These are phyloP conservation scores for Sporisorium sorghi DNA, from an alignment of 1,284 basidiomycete genomes.

Conservation along the genomic window DNA sequence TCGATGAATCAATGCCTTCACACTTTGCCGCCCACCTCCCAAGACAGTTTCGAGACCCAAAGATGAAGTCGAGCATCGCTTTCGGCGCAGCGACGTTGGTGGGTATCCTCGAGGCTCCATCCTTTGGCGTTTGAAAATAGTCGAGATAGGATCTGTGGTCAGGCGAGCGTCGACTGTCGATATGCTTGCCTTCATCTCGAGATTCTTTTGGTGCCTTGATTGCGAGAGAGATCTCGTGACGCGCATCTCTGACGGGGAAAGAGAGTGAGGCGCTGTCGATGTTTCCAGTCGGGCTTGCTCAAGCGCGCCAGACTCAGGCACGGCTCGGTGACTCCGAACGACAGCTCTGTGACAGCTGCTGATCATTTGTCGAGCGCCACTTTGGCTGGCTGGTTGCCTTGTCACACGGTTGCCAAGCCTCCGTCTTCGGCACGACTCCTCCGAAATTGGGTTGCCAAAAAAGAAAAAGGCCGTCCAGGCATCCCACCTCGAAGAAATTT, in stretches of 20 bases:
- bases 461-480: too few species aligned
- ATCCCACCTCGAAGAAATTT: too few species aligned
- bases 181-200: not conserved
- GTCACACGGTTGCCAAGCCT: constrained; percentile 1
- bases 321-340: not conserved
- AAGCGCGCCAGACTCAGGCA: not conserved
- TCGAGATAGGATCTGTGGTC: not conserved
- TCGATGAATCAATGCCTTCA: too few species aligned
- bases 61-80: not conserved
- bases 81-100: not conserved
- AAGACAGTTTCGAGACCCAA: too few species aligned
- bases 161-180: not conserved
- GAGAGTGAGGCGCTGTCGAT: too few species aligned
- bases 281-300: too few species aligned
- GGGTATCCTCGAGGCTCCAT: not conserved
- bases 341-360: constrained; percentile 6
- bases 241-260: not conserved
- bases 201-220: not conserved
- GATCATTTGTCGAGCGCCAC: constrained; percentile 7
- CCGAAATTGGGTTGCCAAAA: not conserved
- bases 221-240: not conserved
- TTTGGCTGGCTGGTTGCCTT: not conserved
- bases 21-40: not conserved
- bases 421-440: not conserved
- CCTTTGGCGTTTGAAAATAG: not conserved